Evolutionary conservation across 192 early-diverging fungal species (phyloP).

Genomic region (Lunasporangiospora selenospora): DNA sequence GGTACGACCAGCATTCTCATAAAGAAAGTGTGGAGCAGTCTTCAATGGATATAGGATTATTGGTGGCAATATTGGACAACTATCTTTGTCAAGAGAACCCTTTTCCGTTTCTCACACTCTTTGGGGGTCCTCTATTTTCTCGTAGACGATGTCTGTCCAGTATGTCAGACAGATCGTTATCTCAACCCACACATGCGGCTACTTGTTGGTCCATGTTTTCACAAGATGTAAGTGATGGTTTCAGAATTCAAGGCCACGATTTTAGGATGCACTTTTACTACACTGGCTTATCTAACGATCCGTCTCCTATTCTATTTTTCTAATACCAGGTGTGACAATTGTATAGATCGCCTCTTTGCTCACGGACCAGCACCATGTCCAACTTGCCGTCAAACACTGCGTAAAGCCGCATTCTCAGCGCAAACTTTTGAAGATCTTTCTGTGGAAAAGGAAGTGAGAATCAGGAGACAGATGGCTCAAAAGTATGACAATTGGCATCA

Average conservation of each 20-base stretch:
- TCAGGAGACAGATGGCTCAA: constrained; percentile 75
- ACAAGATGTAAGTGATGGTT: constrained; percentile 84
- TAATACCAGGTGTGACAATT: constrained; percentile 83
- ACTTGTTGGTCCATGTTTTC: constrained; percentile 93
- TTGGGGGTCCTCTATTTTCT: neutral
- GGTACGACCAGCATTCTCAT: no score
- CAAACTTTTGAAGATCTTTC: constrained; percentile 95
- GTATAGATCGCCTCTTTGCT: constrained; percentile 85
- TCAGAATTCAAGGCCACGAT: no score
- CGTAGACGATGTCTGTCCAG: constrained; percentile 65
- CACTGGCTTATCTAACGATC: no score
- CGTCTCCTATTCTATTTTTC: no score
- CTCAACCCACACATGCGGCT: constrained; percentile 87
- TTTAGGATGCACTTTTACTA: no score
- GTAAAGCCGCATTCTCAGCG: constrained; percentile 84
- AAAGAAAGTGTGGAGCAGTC: no score
- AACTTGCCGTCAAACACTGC: constrained; percentile 79
- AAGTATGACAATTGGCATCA: constrained; percentile 51
- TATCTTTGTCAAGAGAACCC: no score
- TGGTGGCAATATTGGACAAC: no score
- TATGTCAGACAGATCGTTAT: constrained; percentile 87
- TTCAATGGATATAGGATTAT: no score
- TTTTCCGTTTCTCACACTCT: no score
- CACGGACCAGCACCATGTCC: constrained; percentile 92
- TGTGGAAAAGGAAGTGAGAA: constrained; percentile 94